Conservation (phyloP, 495 filamentous ascomycete genomes). For the Copromyces sp. region DNA sequence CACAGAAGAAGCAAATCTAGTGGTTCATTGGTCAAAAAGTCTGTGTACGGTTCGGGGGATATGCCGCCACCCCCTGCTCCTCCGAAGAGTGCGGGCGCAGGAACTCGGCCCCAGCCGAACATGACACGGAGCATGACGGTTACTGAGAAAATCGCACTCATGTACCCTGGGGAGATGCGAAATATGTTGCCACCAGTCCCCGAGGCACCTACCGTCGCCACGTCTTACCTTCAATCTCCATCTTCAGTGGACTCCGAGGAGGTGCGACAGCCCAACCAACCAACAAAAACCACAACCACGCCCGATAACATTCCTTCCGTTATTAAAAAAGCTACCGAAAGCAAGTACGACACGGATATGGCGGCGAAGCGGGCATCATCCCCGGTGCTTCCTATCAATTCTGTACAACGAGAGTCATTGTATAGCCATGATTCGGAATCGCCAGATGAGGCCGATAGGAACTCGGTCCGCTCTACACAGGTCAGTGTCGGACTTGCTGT, state of each 20-base stretch:
- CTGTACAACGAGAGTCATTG: not conserved
- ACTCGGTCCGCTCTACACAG: constrained; percentile 31
- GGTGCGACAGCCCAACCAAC: constrained; percentile 20
- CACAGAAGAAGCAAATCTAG: constrained; percentile 38
- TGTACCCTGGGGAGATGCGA: constrained; percentile 26
- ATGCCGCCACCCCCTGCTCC: constrained; percentile 33
- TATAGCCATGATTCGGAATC: not conserved
- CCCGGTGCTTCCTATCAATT: constrained; percentile 17
- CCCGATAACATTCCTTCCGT: constrained; percentile 31
- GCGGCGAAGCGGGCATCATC: constrained; percentile 31
- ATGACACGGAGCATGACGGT: constrained; percentile 45
- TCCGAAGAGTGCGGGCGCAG: constrained; percentile 27
- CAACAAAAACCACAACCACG: constrained; percentile 22
- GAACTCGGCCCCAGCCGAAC: constrained; percentile 27
- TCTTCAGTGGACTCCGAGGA: constrained; percentile 9
- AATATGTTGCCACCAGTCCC: constrained; percentile 24
- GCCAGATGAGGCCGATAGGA: constrained; percentile 29
- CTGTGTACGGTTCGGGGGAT: constrained; percentile 22
- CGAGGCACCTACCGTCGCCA: constrained; percentile 30
- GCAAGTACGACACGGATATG: constrained; percentile 4
- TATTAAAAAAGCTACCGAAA: constrained; percentile 13
- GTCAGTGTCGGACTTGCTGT: constrained; percentile 24
- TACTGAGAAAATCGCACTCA: constrained; percentile 39
- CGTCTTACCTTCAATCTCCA: constrained; percentile 13
- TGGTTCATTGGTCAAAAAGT: constrained; percentile 33